Base-by-base conservation (phyloP, 1,284 basidiomycete species). In the Papiliotrema flavescens region DNA sequence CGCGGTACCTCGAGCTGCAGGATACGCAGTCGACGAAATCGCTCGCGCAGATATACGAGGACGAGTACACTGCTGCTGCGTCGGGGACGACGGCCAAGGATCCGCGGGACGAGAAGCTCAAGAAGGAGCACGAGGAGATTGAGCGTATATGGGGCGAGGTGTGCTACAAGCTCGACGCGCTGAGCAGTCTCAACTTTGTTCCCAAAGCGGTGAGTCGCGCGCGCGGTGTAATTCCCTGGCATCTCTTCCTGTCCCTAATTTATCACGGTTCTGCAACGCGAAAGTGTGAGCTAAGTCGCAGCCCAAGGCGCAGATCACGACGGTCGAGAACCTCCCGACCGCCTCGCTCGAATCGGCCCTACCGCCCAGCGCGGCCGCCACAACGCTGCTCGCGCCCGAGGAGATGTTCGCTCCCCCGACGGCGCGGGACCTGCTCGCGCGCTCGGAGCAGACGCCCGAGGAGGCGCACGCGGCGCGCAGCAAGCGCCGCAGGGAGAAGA, bases 1-100 rank as follows among this genome's bases (percentile, higher is more conserved):
- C 91, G 0, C 84, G 88, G 22, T 80, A 91, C 61, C 85, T 97
- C 58, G 93, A 98, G 70, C 80, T 98, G 19, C 85, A 92, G 68
- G 94, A 97, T 67, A 85, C 84, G 14, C 89, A 93, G 72, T 91
- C 88, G 6, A 80, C 84, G 15, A 88, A 93, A 74, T 93, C 89
- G 0, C 83, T 99, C 35, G 93, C 93, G 7, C 90, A 98, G 77
- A 90, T 98, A 56, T 98, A 98, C 76, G 96, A 97, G 73, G 87
- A 90, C 60, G 93, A 96, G 61, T 98, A 89, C 75, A 80, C 86
- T 47, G 84, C 85, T 1, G 82, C 83, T 20, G 84, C 74, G 0
- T 50, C 66, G 4, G 77, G 73, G 22, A 75, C 69, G 1, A 75
- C 81, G 19, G 73, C 79, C 0, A 78, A 78, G 2, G 88, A 93